Percentiles rank a stretch among this genome's conserved stretches.
These are phyloP conservation scores for Rhypophila decipiens DNA, from an alignment of 495 filamentous ascomycete species.

Conservation along the genomic window DNA sequence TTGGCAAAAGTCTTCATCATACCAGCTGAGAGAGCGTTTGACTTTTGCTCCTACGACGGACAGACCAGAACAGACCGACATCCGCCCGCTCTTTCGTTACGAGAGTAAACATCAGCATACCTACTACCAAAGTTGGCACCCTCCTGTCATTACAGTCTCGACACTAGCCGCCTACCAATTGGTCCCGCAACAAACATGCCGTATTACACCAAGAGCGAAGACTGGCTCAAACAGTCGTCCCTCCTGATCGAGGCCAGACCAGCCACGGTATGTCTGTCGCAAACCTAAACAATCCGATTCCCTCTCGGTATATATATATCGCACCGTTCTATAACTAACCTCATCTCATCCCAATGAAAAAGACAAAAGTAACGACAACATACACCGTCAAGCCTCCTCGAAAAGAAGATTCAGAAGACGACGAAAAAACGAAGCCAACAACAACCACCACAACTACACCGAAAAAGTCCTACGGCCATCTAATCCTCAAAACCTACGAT, in stretches of 20 bases:
- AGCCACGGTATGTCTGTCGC: conserved; percentile 28
- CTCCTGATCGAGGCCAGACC: conserved; percentile 45
- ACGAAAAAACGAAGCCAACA: conserved; percentile 11
- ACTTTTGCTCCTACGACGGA: too few relatives aligned
- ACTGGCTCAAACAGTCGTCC: conserved; percentile 45
- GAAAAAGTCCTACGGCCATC: conserved; percentile 42
- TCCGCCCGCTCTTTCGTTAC: too few relatives aligned
- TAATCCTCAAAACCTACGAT: conserved; percentile 88
- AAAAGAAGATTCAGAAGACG: conserved; percentile 15
- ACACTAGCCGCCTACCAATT: too few relatives aligned
- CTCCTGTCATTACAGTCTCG: too few relatives aligned
- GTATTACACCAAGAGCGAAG: conserved; percentile 47
- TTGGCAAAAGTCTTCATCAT: too few relatives aligned
- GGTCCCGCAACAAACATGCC: too few relatives aligned
- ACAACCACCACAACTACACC: background rate
- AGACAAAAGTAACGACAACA: conserved; percentile 81
- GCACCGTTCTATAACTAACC: conserved; percentile 6
- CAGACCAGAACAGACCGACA: too few relatives aligned
- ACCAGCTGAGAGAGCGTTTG: too few relatives aligned
- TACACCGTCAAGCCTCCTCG: conserved; percentile 59
- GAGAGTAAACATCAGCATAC: too few relatives aligned
- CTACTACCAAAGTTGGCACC: too few relatives aligned
- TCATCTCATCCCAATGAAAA: conserved; percentile 6
- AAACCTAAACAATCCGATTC: background rate
- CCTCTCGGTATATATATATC: conserved; percentile 2